phyloP scores from a whole-genome alignment of 2,329 filamentous ascomycete genomes.

The Cercospora nicotianae region DNA sequence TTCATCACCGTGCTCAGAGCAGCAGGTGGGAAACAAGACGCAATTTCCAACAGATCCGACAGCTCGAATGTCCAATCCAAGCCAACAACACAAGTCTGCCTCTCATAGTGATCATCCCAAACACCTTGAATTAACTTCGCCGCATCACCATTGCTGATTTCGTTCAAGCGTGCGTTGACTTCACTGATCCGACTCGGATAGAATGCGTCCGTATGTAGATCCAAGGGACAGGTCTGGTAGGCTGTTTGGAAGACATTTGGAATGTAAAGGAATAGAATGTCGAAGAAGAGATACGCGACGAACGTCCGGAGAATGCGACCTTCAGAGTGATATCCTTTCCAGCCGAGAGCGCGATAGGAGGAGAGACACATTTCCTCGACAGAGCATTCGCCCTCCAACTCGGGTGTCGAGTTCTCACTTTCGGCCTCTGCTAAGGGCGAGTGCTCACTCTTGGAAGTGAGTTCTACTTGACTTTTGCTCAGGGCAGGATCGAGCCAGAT shows the following conservation, averaged over 20 bases:
- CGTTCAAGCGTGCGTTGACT: conserved; percentile 81
- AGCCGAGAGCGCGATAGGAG: conserved; percentile 77
- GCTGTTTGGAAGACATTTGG: conserved; percentile 97
- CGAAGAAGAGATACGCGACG: conserved; percentile 80
- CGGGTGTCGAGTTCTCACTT: not conserved
- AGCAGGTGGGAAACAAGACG: conserved; percentile 72
- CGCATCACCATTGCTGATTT: conserved; percentile 81
- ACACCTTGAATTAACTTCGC: conserved; percentile 65
- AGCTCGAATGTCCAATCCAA: conserved; percentile 86
- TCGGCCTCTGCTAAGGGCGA: conserved; percentile 8
- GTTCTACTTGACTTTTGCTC: conserved; percentile 4
- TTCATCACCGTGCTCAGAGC: conserved; percentile 84
- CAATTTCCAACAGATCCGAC: conserved; percentile 76
- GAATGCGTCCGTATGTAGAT: conserved; percentile 90
- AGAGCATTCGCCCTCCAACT: conserved; percentile 66
- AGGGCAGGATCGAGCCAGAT: conserved; percentile 73
- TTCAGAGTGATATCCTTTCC: conserved; percentile 94
- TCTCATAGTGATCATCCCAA: conserved; percentile 66
- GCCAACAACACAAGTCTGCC: conserved; percentile 82
- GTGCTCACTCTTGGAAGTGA: not conserved
- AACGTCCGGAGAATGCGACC: conserved; percentile 89
- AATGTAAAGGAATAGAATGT: conserved; percentile 87
- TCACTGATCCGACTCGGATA: conserved; percentile 82
- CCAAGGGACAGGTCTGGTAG: conserved; percentile 90
- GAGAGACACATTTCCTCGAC: conserved; percentile 95